These are phyloP conservation scores for Drosera capensis DNA, from an alignment of 148 eudicot species.

Conservation along the genomic window DNA sequence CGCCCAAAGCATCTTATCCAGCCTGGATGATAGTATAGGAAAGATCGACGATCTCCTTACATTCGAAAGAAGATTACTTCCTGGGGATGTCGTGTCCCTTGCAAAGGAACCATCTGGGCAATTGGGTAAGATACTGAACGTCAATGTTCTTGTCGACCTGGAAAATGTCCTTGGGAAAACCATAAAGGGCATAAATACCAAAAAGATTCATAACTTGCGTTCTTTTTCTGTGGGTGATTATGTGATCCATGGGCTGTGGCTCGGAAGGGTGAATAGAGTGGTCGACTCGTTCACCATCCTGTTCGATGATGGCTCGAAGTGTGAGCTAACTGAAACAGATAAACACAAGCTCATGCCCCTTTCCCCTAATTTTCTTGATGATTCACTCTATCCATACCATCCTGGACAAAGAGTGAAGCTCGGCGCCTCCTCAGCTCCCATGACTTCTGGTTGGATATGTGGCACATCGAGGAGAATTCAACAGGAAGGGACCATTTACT, in stretches of 20 bases:
- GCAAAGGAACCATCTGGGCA: constrained; percentile 49
- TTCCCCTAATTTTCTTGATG: constrained; percentile 60
- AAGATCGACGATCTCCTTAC: constrained; percentile 88
- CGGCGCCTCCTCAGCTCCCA: constrained; percentile 26
- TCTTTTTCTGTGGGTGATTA: constrained; percentile 53
- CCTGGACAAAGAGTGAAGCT: constrained; percentile 77
- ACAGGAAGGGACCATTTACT: constrained; percentile 48
- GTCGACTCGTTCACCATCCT: constrained; percentile 45
- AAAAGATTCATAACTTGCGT: constrained; percentile 34
- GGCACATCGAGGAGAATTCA: constrained; percentile 36
- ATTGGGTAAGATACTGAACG: constrained; percentile 55
- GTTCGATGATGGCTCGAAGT: constrained; percentile 73
- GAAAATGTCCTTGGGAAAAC: constrained; percentile 48
- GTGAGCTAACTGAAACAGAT: constrained; percentile 38
- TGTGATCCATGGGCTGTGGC: constrained; percentile 67
- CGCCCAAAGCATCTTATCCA: constrained; percentile 62
- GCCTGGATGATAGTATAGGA: constrained; percentile 68
- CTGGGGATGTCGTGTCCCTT: constrained; percentile 66
- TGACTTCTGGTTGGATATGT: constrained; percentile 60
- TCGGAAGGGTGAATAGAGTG: constrained; percentile 69
- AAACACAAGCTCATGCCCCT: constrained; percentile 39
- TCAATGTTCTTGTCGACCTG: constrained; percentile 53
- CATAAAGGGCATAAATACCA: constrained; percentile 38
- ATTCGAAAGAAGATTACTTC: constrained; percentile 57
- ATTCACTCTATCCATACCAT: constrained; percentile 59